Conservation (phyloP, 352 stramenopile species). For the Phytophthora pistaciae region DNA sequence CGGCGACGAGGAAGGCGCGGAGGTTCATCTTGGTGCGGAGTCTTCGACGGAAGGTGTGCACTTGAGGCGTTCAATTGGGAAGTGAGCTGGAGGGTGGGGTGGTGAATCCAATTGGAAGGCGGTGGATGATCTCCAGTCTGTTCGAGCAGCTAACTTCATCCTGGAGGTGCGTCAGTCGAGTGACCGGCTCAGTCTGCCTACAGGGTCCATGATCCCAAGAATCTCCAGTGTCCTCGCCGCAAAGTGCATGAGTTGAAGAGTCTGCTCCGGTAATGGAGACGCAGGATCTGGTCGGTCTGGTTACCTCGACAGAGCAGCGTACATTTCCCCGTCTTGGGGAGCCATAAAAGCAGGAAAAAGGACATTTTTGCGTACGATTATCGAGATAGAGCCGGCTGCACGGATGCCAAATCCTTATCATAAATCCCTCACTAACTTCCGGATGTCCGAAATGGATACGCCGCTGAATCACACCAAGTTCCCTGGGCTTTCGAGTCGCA, state of each 20-base stretch:
- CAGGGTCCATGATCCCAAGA: conserved; percentile 15
- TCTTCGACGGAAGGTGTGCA: conserved; percentile 5
- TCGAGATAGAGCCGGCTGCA: conserved; percentile 15
- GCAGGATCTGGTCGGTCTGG: conserved; percentile 24
- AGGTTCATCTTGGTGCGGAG: conserved; percentile 15
- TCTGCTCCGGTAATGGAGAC: conserved; percentile 14
- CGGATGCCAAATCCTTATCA: conserved; percentile 12
- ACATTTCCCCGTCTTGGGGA: neutral
- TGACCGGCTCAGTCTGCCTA: neutral
- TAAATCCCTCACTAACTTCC: neutral
- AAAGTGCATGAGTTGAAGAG: neutral
- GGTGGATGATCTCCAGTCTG: neutral
- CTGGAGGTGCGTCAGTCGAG: neutral
- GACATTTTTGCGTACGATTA: conserved; percentile 3
- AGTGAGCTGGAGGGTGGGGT: conserved; percentile 8
- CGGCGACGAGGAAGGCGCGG: conserved; percentile 20
- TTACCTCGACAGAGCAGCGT: conserved; percentile 12
- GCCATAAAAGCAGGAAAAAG: neutral
- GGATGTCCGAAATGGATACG: too few species aligned
- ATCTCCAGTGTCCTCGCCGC: conserved; percentile 7
- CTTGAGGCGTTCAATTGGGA: conserved; percentile 5
- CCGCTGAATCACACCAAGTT: too few species aligned
- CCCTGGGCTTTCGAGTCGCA: too few species aligned
- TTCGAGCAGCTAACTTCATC: conserved; percentile 6
- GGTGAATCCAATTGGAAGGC: neutral